A percentile compares a stretch with the other conserved stretches of the same genome.
Evolutionary conservation across 257 asterid genomes (phyloP).

Genomic region (Penstemon barbatus): DNA sequence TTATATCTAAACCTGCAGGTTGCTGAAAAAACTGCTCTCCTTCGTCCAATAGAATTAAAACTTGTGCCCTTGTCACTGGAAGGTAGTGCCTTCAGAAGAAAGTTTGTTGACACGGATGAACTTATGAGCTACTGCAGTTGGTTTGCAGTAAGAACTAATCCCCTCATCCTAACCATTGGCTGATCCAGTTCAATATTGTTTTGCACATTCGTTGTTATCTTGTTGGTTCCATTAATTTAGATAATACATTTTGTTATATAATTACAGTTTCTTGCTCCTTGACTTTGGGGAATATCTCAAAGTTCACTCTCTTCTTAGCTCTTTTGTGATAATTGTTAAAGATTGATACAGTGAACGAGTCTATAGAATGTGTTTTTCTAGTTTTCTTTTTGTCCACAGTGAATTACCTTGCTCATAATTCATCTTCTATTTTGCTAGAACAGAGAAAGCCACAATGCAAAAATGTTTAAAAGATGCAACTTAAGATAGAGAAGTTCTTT

Average conservation of each 20-base stretch:
- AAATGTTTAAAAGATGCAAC: too few species aligned
- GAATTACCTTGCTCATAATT: too few species aligned
- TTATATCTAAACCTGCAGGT: conserved; percentile 55
- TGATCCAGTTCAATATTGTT: conserved; percentile 12
- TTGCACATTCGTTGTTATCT: conserved; percentile 21
- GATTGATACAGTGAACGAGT: not conserved
- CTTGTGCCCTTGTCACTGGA: conserved; percentile 84
- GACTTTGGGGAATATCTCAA: conserved; percentile 14
- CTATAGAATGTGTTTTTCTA: conserved; percentile 4
- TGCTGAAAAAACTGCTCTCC: conserved; percentile 94
- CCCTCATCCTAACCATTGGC: conserved; percentile 25
- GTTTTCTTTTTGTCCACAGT: not conserved
- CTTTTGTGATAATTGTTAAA: conserved; percentile 10
- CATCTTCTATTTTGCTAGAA: too few species aligned
- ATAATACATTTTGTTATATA: not conserved
- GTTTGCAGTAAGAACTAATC: conserved; percentile 80
- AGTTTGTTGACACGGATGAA: conserved; percentile 86
- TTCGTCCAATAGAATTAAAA: conserved; percentile 86
- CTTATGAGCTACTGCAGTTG: conserved; percentile 98
- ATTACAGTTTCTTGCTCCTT: conserved; percentile 13
- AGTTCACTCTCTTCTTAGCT: conserved; percentile 25
- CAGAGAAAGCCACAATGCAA: too few species aligned
- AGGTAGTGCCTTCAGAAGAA: conserved; percentile 89
- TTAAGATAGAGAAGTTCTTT: too few species aligned
- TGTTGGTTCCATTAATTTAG: conserved; percentile 24